A percentile compares a stretch with the other conserved stretches of the same genome.
Conservation (phyloP, 2,329 filamentous ascomycete genomes). For the Pseudogymnoascus sp. region DNA sequence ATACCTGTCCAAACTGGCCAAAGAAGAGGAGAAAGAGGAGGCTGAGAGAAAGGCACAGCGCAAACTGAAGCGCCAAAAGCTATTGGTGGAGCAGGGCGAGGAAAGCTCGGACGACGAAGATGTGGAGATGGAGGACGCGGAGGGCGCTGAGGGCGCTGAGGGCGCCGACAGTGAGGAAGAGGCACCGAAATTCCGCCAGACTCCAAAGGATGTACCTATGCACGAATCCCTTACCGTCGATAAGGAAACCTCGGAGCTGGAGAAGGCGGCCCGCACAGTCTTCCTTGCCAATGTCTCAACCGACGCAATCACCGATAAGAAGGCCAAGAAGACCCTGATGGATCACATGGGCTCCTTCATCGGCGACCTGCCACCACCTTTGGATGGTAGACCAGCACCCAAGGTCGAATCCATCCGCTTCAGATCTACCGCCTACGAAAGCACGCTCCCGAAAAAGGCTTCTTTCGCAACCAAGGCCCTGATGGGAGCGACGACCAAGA, state of each 20-base stretch:
- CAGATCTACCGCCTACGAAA: constrained; percentile 81
- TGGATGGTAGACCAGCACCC: constrained; percentile 44
- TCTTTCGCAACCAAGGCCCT: constrained; percentile 85
- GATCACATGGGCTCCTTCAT: constrained; percentile 73
- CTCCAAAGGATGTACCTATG: constrained; percentile 33
- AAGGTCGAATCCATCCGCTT: constrained; percentile 89
- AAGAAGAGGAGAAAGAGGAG: constrained; percentile 51
- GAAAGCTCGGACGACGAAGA: constrained; percentile 26
- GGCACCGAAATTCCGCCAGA: constrained; percentile 33
- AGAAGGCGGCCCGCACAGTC: constrained; percentile 82
- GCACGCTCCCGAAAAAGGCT: constrained; percentile 80
- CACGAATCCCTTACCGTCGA: constrained; percentile 50
- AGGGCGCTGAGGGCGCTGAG: constrained; percentile 22
- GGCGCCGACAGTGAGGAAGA: constrained; percentile 26
- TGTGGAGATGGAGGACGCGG: constrained; percentile 18
- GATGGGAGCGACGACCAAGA: constrained; percentile 85
- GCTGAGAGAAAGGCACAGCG: constrained; percentile 35
- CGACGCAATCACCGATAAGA: constrained; percentile 72
- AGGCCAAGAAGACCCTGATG: constrained; percentile 69
- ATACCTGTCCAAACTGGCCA: constrained; percentile 59
- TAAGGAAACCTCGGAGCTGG: constrained; percentile 56
- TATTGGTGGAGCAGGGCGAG: constrained; percentile 31
- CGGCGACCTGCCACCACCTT: constrained; percentile 40
- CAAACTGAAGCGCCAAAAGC: constrained; percentile 46
- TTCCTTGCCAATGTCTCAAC: constrained; percentile 89